Base-by-base conservation (phyloP, 306 rosid genomes). In the Ormosia semicastrata region DNA sequence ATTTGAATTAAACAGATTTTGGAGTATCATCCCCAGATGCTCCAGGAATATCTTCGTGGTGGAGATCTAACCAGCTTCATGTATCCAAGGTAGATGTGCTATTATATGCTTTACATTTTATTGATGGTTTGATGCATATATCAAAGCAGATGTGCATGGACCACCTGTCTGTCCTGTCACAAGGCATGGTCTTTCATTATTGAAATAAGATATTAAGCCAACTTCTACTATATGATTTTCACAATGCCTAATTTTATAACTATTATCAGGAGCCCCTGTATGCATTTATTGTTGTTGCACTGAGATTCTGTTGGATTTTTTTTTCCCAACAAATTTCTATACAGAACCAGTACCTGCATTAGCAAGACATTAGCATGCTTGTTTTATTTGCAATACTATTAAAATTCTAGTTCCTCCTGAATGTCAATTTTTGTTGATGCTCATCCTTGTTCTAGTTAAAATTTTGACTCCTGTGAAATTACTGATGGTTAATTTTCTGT, bases 11-110 rank as follows among this genome's bases (percentile, higher is more conserved):
- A 87, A 85, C 94, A 96, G 98, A 96, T 96, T 86, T 85, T 96
- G 86, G 99, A 96, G 94, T 96, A 96, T 87, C 98, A 96, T 84
- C 98, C 98, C 6, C 98, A 96, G 81, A 93, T 96, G 99, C 92
- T 93, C 64, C 91, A 93, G 77, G 99, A 96, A 80, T 90, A 93
- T 89, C 94, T 96, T 66, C 88, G 89, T 47, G 97, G 97, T 65
- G 98, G 99, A 87, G 98, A 93, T 15, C 94, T 93, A 84, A 93
- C 97, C 69, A 93, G 98, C 76, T 96, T 96, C 86, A 93, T 96
- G 98, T 96, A 96, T 86, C 99, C 99, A 46, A 96, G 98, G 99
- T 96, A 79, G 82, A 64, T 43, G 50, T 44, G 66, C 85, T 50
- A 11, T 50, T 54, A 68, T 64, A 76, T 73, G 80, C 34, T 81